Percentiles rank a stretch among this genome's conserved stretches.
phyloP scores from a whole-genome alignment of 2,329 filamentous ascomycete genomes.

The Alternaria arbusti region DNA sequence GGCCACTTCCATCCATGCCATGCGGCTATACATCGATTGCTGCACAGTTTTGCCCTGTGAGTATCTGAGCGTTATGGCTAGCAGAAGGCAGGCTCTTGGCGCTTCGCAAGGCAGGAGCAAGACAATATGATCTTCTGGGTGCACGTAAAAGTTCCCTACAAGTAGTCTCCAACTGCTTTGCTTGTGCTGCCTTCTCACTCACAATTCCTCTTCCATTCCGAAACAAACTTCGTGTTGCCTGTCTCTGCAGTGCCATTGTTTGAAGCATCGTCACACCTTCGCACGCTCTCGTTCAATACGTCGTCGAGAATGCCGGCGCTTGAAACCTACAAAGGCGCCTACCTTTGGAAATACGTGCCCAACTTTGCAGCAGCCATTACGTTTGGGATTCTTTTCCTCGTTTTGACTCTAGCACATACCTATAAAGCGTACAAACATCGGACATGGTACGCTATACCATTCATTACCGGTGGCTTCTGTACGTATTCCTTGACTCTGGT shows the following conservation, averaged over 20 bases:
- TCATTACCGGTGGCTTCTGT: slow-evolving; percentile 57
- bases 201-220: background rate
- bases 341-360: slow-evolving; percentile 48
- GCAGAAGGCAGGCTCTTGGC: background rate
- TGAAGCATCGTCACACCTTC: background rate
- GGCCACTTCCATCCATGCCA: background rate
- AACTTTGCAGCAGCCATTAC: slow-evolving; percentile 54
- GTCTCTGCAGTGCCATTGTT: background rate
- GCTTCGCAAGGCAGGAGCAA: background rate
- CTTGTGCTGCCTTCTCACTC: background rate
- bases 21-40: background rate
- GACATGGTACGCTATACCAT: slow-evolving; percentile 58
- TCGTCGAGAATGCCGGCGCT: slow-evolving; percentile 8
- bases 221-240: background rate
- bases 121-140: background rate
- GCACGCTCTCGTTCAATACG: background rate
- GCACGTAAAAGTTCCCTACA: background rate
- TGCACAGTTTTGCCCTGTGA: background rate
- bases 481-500: slow-evolving; percentile 32
- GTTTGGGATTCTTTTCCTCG: slow-evolving; percentile 55
- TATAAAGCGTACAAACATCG: slow-evolving; percentile 48
- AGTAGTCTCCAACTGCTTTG: background rate
- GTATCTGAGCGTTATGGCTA: background rate
- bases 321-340: slow-evolving; percentile 15
- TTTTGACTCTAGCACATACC: slow-evolving; percentile 50